These are phyloP conservation scores for Silene latifolia DNA, from an alignment of 148 eudicot species.

Conservation along the genomic window DNA sequence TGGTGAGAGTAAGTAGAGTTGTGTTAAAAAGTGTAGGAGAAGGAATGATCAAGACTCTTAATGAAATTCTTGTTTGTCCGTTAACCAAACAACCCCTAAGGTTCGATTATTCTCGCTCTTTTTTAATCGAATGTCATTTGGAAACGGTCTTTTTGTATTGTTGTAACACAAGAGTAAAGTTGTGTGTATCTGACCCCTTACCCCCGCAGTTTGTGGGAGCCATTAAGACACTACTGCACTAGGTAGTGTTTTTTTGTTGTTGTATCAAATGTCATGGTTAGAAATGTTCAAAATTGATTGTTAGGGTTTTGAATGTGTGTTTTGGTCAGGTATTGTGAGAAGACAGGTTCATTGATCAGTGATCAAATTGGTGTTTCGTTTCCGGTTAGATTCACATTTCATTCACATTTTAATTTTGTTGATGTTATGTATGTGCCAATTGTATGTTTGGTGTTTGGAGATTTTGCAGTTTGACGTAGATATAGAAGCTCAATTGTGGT, in stretches of 20 bases:
- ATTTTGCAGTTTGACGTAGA: no score
- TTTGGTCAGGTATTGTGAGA: constrained; percentile 54
- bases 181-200: no score
- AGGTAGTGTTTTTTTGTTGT: no score
- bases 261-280: background rate
- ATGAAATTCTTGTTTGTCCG: constrained; percentile 77
- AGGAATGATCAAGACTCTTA: constrained; percentile 48
- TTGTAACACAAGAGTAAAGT: no score
- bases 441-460: no score
- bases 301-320: background rate
- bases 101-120: constrained; percentile 19
- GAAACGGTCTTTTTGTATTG: no score
- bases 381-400: constrained; percentile 45
- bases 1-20: constrained; percentile 51
- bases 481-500: no score
- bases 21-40: constrained; percentile 39
- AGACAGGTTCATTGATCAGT: constrained; percentile 78
- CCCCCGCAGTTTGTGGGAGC: no score
- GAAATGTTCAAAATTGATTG: background rate
- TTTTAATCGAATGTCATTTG: no score
- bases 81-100: constrained; percentile 81
- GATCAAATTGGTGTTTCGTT: constrained; percentile 80
- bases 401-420: background rate
- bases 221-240: no score
- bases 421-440: background rate